Conservation (phyloP, 352 stramenopile species). For the Blastocystis hominis region DNA sequence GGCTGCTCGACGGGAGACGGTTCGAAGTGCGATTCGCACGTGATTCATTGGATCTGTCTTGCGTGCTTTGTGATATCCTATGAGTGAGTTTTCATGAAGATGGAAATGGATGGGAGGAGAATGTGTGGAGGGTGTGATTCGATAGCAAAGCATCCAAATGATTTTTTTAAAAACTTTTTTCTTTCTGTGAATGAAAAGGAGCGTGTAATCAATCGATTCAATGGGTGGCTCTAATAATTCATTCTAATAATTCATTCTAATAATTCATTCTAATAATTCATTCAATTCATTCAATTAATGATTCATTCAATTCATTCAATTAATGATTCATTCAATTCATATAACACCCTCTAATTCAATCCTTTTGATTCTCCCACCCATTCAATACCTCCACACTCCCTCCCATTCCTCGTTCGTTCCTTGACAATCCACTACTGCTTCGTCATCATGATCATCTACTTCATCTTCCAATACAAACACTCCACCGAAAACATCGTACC, state of each 20-base stretch:
- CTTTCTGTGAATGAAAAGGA: no score
- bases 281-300: not conserved
- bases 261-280: no score
- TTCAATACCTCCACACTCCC: no score
- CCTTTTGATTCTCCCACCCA: not conserved
- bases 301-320: not conserved
- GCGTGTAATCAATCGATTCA: no score
- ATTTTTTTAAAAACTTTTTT: no score
- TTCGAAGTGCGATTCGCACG: not conserved
- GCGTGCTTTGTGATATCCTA: conserved; percentile 16
- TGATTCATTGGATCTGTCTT: not conserved
- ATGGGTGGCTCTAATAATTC: no score
- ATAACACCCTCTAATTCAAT: not conserved
- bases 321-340: not conserved
- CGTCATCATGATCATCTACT: conserved; percentile 37
- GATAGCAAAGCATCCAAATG: no score
- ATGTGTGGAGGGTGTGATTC: no score
- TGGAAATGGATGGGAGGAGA: no score
- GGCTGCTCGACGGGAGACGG: not conserved
- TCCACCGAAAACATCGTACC: not conserved
- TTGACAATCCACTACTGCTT: not conserved
- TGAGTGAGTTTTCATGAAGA: no score
- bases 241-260: no score
- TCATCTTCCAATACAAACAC: conserved; percentile 26
- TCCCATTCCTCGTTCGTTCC: not conserved